phyloP scores from a whole-genome alignment of 2,329 filamentous ascomycete species.

The Aspergillus pseudotamarii region DNA sequence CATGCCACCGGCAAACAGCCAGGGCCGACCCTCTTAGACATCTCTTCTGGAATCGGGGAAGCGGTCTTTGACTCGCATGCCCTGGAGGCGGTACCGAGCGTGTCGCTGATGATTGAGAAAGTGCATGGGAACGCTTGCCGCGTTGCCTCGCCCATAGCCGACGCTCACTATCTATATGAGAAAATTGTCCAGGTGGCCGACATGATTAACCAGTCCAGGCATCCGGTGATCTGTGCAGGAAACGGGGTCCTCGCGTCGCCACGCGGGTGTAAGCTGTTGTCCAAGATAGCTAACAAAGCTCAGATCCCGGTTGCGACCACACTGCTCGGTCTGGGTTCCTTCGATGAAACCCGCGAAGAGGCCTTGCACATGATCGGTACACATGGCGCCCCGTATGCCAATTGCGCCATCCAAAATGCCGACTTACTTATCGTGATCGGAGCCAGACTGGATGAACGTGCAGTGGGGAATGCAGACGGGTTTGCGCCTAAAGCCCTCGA shows the following conservation, averaged over 20 bases:
- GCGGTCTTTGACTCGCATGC: neutral
- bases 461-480: neutral
- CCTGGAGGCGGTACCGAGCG: neutral
- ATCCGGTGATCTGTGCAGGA: slow-evolving; percentile 2
- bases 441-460: neutral
- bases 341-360: slow-evolving; percentile 6
- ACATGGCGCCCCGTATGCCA: neutral
- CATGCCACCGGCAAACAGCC: neutral
- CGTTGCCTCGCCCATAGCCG: neutral
- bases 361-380: neutral
- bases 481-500: neutral
- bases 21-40: neutral
- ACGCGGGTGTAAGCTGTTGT: neutral
- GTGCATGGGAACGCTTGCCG: neutral
- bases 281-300: slow-evolving; percentile 1
- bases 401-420: neutral
- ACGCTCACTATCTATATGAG: neutral
- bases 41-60: neutral
- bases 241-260: neutral
- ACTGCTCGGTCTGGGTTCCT: neutral
- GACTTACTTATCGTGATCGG: neutral
- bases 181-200: neutral
- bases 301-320: slow-evolving; percentile 8
- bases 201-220: neutral
- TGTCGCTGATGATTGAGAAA: neutral